A percentile compares a stretch with the other conserved stretches of the same genome.
Conservation (phyloP, 495 filamentous ascomycete species). For the Aspergillus sclerotioniger region DNA sequence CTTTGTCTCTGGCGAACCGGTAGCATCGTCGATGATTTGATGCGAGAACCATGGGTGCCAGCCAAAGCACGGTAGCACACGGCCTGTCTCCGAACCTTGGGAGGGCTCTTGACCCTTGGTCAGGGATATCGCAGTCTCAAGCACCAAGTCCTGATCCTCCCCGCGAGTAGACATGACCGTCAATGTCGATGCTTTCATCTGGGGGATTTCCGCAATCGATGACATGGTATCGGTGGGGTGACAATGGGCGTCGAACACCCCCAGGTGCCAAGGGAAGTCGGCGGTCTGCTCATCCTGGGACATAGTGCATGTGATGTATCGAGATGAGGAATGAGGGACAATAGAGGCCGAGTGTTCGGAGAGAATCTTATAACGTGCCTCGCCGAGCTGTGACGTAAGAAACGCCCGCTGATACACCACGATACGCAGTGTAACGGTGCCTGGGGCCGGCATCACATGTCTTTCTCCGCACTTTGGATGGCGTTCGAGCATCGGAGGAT, state of each 20-base stretch:
- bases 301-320: constrained; percentile 12
- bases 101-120: constrained; percentile 30
- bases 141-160: constrained; percentile 85
- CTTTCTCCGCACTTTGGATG: constrained; percentile 24
- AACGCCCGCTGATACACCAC: not conserved
- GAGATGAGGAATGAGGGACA: not conserved
- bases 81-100: constrained; percentile 23
- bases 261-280: constrained; percentile 78
- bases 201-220: constrained; percentile 60
- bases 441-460: constrained; percentile 33
- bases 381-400: constrained; percentile 15
- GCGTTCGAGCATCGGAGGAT: not conserved
- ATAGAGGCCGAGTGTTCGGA: not conserved
- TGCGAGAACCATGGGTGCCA: constrained; percentile 99
- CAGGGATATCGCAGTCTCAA: constrained; percentile 55
- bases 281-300: constrained; percentile 17
- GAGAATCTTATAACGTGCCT: not conserved
- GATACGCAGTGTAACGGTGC: constrained; percentile 1
- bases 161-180: constrained; percentile 87
- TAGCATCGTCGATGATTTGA: constrained; percentile 70
- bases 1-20: constrained; percentile 17
- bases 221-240: constrained; percentile 97
- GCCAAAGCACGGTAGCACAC: constrained; percentile 81
- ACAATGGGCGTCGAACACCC: constrained; percentile 90
- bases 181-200: constrained; percentile 74